Evolutionary conservation across 1,284 basidiomycete species (phyloP).

Genomic region (Leccinum solheimii): DNA sequence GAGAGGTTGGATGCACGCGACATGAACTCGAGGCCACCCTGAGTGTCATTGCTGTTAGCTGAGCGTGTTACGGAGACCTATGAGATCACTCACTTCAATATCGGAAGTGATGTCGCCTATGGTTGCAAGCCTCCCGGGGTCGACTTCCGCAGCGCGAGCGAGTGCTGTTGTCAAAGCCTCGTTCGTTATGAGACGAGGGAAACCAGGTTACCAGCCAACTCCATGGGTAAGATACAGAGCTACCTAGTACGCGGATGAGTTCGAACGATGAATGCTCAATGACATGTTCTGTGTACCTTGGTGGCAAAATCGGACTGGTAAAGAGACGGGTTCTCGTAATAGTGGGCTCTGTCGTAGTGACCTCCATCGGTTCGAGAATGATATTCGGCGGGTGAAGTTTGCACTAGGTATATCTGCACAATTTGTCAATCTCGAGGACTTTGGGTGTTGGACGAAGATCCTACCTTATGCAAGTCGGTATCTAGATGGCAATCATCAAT

Average conservation of each 20-base stretch:
- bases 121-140: slow-evolving; percentile 53
- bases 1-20: slow-evolving; percentile 74
- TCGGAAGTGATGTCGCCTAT: slow-evolving; percentile 75
- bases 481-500: slow-evolving; percentile 36
- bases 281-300: slow-evolving; percentile 48
- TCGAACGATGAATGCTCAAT: slow-evolving; percentile 2
- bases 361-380: slow-evolving; percentile 41
- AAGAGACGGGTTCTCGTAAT: slow-evolving; percentile 66
- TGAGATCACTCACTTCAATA: slow-evolving; percentile 52
- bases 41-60: neutral
- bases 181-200: slow-evolving; percentile 77
- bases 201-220: slow-evolving; percentile 73
- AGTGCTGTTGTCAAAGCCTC: slow-evolving; percentile 60
- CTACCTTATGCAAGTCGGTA: slow-evolving; percentile 54
- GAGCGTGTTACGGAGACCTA: neutral
- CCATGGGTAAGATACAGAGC: slow-evolving; percentile 88
- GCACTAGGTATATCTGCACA: slow-evolving; percentile 73
- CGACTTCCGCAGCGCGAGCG: slow-evolving; percentile 46
- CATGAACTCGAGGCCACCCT: slow-evolving; percentile 87
- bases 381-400: slow-evolving; percentile 72
- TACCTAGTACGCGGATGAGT: slow-evolving; percentile 45
- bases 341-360: slow-evolving; percentile 37
- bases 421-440: slow-evolving; percentile 3
- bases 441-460: neutral
- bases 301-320: slow-evolving; percentile 72